phyloP scores from a whole-genome alignment of 1,284 basidiomycete species.

The Rhodotorula mucilaginosa region DNA sequence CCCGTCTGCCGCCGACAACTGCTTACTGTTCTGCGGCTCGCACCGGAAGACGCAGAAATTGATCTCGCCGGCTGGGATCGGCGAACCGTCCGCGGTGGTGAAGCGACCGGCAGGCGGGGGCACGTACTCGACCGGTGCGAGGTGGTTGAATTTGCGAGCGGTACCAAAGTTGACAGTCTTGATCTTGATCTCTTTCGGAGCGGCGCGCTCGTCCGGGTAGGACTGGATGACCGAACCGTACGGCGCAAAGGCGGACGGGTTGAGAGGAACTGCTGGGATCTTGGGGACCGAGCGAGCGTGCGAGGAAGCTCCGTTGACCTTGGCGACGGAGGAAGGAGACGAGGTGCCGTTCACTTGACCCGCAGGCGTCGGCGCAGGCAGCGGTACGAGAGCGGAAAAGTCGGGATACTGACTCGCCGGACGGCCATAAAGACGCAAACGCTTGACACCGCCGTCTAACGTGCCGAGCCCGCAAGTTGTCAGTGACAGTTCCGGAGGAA shows the following conservation, averaged over 20 bases:
- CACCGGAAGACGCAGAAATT: conserved; percentile 45
- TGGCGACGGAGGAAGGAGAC: conserved; percentile 25
- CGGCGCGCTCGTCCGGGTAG: conserved; percentile 64
- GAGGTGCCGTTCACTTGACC: conserved; percentile 32
- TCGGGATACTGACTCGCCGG: conserved; percentile 49
- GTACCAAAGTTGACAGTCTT: conserved; percentile 82
- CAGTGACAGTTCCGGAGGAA: not conserved
- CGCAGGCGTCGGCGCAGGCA: conserved; percentile 30
- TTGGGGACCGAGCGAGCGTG: conserved; percentile 41
- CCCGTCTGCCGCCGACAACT: conserved; percentile 45
- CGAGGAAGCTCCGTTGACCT: not conserved
- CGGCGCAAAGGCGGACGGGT: conserved; percentile 72
- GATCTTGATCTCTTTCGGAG: conserved; percentile 60
- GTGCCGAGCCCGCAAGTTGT: too few relatives aligned
- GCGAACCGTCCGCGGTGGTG: not conserved
- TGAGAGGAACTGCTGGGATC: conserved; percentile 71
- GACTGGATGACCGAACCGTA: conserved; percentile 86
- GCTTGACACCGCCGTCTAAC: conserved; percentile 87
- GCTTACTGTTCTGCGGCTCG: conserved; percentile 40
- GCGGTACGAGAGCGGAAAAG: conserved; percentile 30
- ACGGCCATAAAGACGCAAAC: conserved; percentile 76
- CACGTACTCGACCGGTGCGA: conserved; percentile 58
- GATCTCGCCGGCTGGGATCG: conserved; percentile 8
- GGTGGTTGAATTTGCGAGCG: conserved; percentile 83
- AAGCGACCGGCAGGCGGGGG: not conserved